These are phyloP conservation scores for Pythium dissimile DNA, from an alignment of 352 stramenopile species.

Conservation along the genomic window DNA sequence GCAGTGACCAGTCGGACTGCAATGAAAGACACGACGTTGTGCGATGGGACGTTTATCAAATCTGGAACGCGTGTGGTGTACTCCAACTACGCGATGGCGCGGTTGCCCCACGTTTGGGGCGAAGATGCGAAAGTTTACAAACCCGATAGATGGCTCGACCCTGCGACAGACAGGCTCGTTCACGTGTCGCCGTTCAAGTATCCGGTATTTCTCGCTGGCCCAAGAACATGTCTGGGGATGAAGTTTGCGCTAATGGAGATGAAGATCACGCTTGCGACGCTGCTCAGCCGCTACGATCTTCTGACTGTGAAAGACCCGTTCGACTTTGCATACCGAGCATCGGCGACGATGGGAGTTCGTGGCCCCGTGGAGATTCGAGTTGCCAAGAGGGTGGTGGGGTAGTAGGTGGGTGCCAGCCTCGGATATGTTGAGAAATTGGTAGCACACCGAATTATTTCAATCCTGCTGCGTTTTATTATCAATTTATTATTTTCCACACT, in stretches of 20 bases:
- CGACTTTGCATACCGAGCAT: slow-evolving; percentile 32
- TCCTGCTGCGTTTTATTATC: no score
- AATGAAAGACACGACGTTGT: slow-evolving; percentile 45
- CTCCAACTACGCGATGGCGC: slow-evolving; percentile 40
- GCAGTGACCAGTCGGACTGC: slow-evolving; percentile 35
- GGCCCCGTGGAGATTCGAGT: slow-evolving; percentile 16
- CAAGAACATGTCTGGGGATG: slow-evolving; percentile 58
- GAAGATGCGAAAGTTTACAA: slow-evolving; percentile 49
- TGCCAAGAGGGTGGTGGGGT: not conserved
- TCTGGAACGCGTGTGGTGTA: slow-evolving; percentile 40
- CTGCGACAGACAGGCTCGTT: slow-evolving; percentile 29
- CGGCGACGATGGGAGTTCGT: slow-evolving; percentile 41
- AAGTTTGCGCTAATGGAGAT: slow-evolving; percentile 52
- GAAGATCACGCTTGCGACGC: slow-evolving; percentile 37
- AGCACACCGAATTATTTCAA: no score
- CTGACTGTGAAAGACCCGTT: slow-evolving; percentile 38
- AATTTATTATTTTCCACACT: no score
- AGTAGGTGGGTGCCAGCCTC: not conserved
- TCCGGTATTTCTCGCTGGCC: slow-evolving; percentile 49
- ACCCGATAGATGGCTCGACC: slow-evolving; percentile 62
- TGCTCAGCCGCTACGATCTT: slow-evolving; percentile 45
- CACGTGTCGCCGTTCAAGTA: slow-evolving; percentile 46
- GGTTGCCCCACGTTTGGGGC: slow-evolving; percentile 44
- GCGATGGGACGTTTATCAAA: slow-evolving; percentile 51
- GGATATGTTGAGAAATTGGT: not conserved